phyloP scores from a whole-genome alignment of 2,329 filamentous ascomycete genomes.

The Aspergillus persii region DNA sequence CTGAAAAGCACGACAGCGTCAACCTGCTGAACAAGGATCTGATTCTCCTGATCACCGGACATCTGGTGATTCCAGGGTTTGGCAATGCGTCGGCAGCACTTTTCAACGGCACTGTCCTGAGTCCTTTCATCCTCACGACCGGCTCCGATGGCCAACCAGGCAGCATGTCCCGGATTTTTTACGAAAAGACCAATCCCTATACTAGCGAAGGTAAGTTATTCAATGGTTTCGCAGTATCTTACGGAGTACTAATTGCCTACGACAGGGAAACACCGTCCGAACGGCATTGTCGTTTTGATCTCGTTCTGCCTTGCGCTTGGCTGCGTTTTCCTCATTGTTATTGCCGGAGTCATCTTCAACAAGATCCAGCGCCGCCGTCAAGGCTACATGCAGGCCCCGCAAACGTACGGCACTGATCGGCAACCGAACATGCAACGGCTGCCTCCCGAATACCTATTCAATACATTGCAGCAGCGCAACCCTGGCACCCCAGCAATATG shows the following conservation, averaged over 20 bases:
- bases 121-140: slow-evolving; percentile 77
- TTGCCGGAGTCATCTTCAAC: slow-evolving; percentile 47
- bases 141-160: slow-evolving; percentile 64
- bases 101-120: slow-evolving; percentile 77
- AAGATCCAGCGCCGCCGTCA: slow-evolving; percentile 48
- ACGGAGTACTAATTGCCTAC: neutral
- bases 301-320: slow-evolving; percentile 49
- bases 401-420: slow-evolving; percentile 45
- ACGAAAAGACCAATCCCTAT: slow-evolving; percentile 77
- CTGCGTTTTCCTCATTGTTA: slow-evolving; percentile 49
- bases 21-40: slow-evolving; percentile 65
- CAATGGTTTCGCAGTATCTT: neutral
- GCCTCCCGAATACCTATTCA: slow-evolving; percentile 48
- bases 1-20: slow-evolving; percentile 63
- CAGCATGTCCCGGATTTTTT: slow-evolving; percentile 78
- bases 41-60: slow-evolving; percentile 79
- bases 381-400: slow-evolving; percentile 46
- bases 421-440: slow-evolving; percentile 46
- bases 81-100: slow-evolving; percentile 82
- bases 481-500: slow-evolving; percentile 37
- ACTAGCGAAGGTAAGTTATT: slow-evolving; percentile 56
- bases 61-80: slow-evolving; percentile 70
- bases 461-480: slow-evolving; percentile 36
- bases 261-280: slow-evolving; percentile 39
- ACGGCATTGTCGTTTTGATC: slow-evolving; percentile 46